phyloP scores from a whole-genome alignment of 805 yeast genomes.

The Yarrowia sp. region DNA sequence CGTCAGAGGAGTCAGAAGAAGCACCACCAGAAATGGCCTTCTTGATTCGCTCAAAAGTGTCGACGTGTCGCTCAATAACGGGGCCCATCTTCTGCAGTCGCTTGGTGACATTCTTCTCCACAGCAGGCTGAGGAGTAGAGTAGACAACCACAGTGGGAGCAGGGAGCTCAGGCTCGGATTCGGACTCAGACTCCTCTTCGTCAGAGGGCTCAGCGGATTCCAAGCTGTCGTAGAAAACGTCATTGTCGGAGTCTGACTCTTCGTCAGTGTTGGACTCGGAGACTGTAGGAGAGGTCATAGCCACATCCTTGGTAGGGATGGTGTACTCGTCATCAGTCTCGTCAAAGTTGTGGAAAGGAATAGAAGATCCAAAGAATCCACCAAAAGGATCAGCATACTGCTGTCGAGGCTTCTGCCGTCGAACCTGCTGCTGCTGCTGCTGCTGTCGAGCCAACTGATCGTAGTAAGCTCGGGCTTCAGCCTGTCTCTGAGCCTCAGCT shows the following conservation, averaged over 20 bases:
- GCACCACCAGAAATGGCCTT: not conserved
- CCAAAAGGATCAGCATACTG: slow-evolving; percentile 20
- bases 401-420: not conserved
- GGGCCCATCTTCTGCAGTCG: slow-evolving; percentile 8
- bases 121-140: slow-evolving; percentile 19
- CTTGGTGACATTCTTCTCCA: slow-evolving; percentile 20
- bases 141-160: slow-evolving; percentile 23
- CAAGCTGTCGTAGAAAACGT: slow-evolving; percentile 18
- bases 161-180: slow-evolving; percentile 23
- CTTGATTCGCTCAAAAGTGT: slow-evolving; percentile 12
- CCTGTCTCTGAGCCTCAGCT: slow-evolving; percentile 14
- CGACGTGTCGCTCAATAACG: slow-evolving; percentile 16
- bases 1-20: slow-evolving; percentile 26
- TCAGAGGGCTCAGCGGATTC: slow-evolving; percentile 27
- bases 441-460: slow-evolving; percentile 6
- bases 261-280: not conserved
- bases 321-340: slow-evolving; percentile 20
- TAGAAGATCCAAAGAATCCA: not conserved
- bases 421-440: not conserved
- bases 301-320: not conserved
- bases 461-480: slow-evolving; percentile 23
- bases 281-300: slow-evolving; percentile 13
- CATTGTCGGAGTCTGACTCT: not conserved
- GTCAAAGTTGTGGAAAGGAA: slow-evolving; percentile 17
- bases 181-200: slow-evolving; percentile 30